Evolutionary conservation across 495 filamentous ascomycete species (phyloP), one percentile per base, ranked within the genome.

Genomic region (Neurospora sp.): DNA sequence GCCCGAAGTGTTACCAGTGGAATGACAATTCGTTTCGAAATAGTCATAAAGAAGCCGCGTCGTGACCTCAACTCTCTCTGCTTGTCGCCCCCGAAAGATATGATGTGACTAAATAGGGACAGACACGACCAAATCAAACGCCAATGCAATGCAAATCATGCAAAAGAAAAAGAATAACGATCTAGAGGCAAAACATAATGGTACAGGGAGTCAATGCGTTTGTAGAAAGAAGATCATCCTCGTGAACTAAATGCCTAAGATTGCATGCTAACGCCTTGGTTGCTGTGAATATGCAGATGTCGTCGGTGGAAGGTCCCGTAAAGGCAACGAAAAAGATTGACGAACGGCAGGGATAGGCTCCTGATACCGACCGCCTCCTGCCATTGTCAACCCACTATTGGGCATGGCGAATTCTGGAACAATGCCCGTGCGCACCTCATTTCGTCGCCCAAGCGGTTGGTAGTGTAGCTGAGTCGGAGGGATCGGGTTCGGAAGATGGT

Each of bases 391-490:
- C 22, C 72, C 76, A 18, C 65, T 45, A n/a, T 72, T 40, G 31
- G 69, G 71, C 73, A 78, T 75, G 44, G 78, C 75, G 71, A 85
- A 88, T 69, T 97, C 95, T 14, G 96, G 96, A 12, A 99, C 87
- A 37, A 93, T 87, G 18, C 96, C 96, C 5, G 91, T 91, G 72
- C 91, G 90, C 70, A 90, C 87, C 73, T 97, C 93, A 69, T 90
- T 88, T 4, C 88, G 86, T 78, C 93, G 93, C 4, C 93, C 92
- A 9, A 99, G 82, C 5, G 95, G 93, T 76, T 97, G 95, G 75
- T 98, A 99, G 77, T 97, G 96, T 94, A 99, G 97, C 82, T 97
- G 93, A 59, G 75, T 93, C 84, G 79, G 91, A 27, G 79, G 76
- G 3, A 82, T 61, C 9, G 75, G 45, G 72, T 78, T 80, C 84